Base-by-base conservation (phyloP, 805 yeast species). In the Ogataea parapolymorpha region DNA sequence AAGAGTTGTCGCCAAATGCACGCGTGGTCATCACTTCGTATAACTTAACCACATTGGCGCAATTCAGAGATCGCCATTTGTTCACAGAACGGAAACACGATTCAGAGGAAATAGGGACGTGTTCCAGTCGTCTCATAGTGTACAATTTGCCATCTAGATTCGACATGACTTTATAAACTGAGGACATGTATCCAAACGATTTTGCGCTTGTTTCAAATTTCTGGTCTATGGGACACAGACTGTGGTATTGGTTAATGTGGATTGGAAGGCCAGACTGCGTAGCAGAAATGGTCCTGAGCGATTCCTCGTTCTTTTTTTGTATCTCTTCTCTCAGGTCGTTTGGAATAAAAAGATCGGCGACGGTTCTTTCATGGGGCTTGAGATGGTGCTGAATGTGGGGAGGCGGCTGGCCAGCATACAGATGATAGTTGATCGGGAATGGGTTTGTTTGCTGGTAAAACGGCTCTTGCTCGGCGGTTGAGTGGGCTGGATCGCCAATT, bases 381-480 rank as follows among this genome's bases (percentile, higher is more conserved):
- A 85, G 66, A 11, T 81, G 79, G 8, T 75, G 62, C 29, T 72
- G 70, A 35, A 81, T 61, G 55, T 82, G 80, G 7, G 89, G 90
- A 3, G 90, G 87, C 8, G 96, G 91, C 23, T 79, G 74, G 2
- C 97, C 97, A 0, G 96, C 93, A 63, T 91, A 90, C 28, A 88
- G 65, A 63, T 90, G 96, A 59, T 86, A 85, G 55, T 88, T 88
- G 32, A 86, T 65, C 0, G 85, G 84, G 49, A 66, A 79, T 27
- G 59, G 37, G 25, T 66, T 50, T 0, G 68, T 59, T 20, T 61
- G 63, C 31, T 62, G 66, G 45, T 54, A 59, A 48, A 56, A 63
- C 11, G 55, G 50, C 8, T 58, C 63, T 22, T 32, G 23, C 13
- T 54, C 61, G 8, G 46, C 44, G 26, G n/a, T 13, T 39, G 26